Conservation (phyloP, 192 early-diverging fungal species). For the Mortierella alpina region DNA sequence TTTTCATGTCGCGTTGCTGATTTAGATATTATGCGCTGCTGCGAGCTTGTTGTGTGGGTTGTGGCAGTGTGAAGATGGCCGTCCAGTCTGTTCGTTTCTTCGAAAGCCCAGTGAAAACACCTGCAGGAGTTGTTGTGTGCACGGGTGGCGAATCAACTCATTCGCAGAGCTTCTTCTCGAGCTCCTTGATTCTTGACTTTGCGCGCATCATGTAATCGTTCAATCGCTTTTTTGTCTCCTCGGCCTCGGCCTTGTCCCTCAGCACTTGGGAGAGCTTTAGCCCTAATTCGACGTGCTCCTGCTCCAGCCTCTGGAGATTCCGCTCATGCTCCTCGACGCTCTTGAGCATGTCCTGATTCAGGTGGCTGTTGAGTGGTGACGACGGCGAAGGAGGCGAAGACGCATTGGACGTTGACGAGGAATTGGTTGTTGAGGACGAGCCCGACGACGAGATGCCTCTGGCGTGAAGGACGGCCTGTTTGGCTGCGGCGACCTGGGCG, state of each 20-base stretch:
- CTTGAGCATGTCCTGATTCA: not conserved
- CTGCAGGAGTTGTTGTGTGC: not conserved
- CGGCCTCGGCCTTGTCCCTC: constrained; percentile 49
- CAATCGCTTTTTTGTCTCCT: constrained; percentile 49
- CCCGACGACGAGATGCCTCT: constrained; percentile 19
- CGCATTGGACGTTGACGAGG: constrained; percentile 22
- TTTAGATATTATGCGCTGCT: not conserved
- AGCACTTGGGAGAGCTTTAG: constrained; percentile 37
- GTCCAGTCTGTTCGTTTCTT: not conserved
- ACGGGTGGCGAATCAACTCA: constrained; percentile 8
- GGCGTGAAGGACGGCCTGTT: constrained; percentile 36
- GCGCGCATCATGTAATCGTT: constrained; percentile 41
- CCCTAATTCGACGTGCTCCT: constrained; percentile 40
- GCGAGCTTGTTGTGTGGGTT: not conserved
- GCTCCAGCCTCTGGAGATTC: constrained; percentile 22
- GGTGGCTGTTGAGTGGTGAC: constrained; percentile 21
- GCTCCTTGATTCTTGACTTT: constrained; percentile 49
- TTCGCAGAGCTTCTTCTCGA: constrained; percentile 37
- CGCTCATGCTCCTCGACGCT: not conserved
- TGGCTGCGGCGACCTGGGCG: constrained; percentile 45
- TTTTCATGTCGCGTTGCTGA: not conserved
- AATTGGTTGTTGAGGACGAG: constrained; percentile 13
- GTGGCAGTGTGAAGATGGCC: not conserved
- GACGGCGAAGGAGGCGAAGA: constrained; percentile 46
- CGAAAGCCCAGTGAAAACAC: not conserved